Conservation (phyloP, 2,329 filamentous ascomycete species). For the Fusarium sp. region DNA sequence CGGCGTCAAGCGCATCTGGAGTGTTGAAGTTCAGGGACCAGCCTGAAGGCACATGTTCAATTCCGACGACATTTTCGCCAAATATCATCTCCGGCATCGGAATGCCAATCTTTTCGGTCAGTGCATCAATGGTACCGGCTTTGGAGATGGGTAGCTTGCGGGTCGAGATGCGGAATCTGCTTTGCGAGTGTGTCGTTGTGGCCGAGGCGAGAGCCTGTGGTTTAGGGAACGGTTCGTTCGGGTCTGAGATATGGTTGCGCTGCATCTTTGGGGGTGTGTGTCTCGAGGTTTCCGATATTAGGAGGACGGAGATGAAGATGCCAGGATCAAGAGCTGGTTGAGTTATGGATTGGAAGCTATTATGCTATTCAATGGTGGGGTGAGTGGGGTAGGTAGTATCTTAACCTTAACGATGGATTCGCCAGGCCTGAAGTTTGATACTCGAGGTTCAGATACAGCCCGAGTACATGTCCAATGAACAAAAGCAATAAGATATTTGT, state of each 20-base stretch:
- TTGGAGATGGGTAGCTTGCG: slow-evolving; percentile 96
- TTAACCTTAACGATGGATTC: too few species aligned
- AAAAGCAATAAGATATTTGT: too few species aligned
- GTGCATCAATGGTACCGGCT: slow-evolving; percentile 85
- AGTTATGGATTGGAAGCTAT: neutral
- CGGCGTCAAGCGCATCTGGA: slow-evolving; percentile 84
- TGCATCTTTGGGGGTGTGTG: slow-evolving; percentile 41
- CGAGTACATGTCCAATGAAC: too few species aligned
- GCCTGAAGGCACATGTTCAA: slow-evolving; percentile 76
- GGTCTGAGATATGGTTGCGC: slow-evolving; percentile 50
- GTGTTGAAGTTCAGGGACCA: slow-evolving; percentile 87
- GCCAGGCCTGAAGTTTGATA: too few species aligned
- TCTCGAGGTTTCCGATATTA: neutral
- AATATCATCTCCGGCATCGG: slow-evolving; percentile 99
- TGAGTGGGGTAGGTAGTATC: slow-evolving; percentile 11
- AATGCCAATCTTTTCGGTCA: slow-evolving; percentile 82
- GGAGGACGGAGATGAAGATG: neutral
- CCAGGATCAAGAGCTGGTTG: neutral
- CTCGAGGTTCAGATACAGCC: too few species aligned
- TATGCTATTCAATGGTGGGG: neutral
- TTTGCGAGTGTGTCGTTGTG: slow-evolving; percentile 66
- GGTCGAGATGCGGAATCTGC: slow-evolving; percentile 78
- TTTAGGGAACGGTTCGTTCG: slow-evolving; percentile 65
- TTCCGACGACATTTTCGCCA: slow-evolving; percentile 85
- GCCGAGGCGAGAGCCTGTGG: slow-evolving; percentile 60